Evolutionary conservation across 768 basidiomycete species (phyloP), one percentile per base, ranked within the genome.

Genomic region (Amanita exitialis): DNA sequence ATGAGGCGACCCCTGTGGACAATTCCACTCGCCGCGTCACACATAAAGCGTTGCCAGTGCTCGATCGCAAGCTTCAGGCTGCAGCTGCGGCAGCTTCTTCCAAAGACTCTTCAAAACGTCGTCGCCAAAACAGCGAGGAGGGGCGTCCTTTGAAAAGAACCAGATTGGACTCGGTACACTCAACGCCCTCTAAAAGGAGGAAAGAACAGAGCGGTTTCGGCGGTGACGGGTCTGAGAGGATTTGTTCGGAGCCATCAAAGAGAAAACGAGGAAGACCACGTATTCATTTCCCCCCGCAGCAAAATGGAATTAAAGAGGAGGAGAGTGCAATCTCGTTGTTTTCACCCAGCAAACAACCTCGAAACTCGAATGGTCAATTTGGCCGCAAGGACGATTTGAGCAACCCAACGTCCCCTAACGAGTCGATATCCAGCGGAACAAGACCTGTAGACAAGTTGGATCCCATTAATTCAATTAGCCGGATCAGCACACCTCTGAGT

Each of bases 351-450:
- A 51, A 18, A 9, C 83, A 86, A 58, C 83, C 83, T 2, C 72
- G 83, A 52, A 76, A 79, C 47, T 65, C 64, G 15, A 83, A 85
- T 55, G 83, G 83, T 38, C 72, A 82, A 15, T 86, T 86, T 56
- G 82, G 81, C 13, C 50, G 32, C 21, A 51, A 32, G 80, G 76
- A 67, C 83, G 84, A 61, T 69, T 66, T 32, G 67, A 66, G 58
- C 70, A 65, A 50, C 59, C 38, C n/a, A 16, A n/a, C 39, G 2
- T 30, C 39, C 21, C 47, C 38, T 9, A 15, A 37, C 35, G 39
- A 49, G 45, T 16, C 37, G 7, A 16, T 36, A 35, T 34, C 50
- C 30, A 51, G 6, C 15, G 50, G 15, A 4, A 9, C 15, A 44
- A 44, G 23, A 28, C 25, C 44, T 9, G 18, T 13, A 3, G 16